Base-by-base conservation (phyloP, 805 yeast species). In the Ogataea wickerhamii region DNA sequence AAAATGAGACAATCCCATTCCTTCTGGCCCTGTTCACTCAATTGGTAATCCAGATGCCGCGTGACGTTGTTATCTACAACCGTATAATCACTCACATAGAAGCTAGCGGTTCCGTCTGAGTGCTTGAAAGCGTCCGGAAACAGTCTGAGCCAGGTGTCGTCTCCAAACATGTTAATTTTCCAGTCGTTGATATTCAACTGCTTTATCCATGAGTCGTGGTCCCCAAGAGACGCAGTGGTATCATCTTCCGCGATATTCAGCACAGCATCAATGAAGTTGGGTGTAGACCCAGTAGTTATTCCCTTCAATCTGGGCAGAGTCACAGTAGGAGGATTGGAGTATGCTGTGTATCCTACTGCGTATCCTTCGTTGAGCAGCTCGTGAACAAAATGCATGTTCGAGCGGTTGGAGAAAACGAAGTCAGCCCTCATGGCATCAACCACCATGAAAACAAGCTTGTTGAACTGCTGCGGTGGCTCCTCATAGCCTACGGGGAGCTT, bases 1-100 rank as follows among this genome's bases (percentile, higher is more conserved):
- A 93, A 64, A 27, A 93, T 82, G 44, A 93, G 64, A 4, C 80
- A 82, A 56, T 93, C 96, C 98, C 98, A 93, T 3, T 63, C 46
- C 0, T 48, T 28, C 14, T 58, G 47, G 2, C 64, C 58, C 8
- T 56, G 52, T 1, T 61, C 54, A 10, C 59, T 51, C 19, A 91
- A 58, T 47, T 87, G 86, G 5, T 56, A 48, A 28, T 76, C 80
- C 21, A 93, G 58, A 59, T 93, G 97, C 34, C 97, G 70, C 0
- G 98, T 89, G 3, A 93, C 98, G 51, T 93, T 93, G 46, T 74
- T 70, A 52, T 93, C 99, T 3, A 93, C 99, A 48, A 89, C 93
- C 2, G 91, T 85, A 58, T 86, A 93, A 58, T 93, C 99, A 38
- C 93, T 82, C 1, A 93, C 99, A 57, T 85, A 93, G 57, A 93